A percentile compares a stretch with the other conserved stretches of the same genome.
These are phyloP conservation scores for Cyclotella kingstonii DNA, from an alignment of 108 stramenopile species.

Conservation along the genomic window DNA sequence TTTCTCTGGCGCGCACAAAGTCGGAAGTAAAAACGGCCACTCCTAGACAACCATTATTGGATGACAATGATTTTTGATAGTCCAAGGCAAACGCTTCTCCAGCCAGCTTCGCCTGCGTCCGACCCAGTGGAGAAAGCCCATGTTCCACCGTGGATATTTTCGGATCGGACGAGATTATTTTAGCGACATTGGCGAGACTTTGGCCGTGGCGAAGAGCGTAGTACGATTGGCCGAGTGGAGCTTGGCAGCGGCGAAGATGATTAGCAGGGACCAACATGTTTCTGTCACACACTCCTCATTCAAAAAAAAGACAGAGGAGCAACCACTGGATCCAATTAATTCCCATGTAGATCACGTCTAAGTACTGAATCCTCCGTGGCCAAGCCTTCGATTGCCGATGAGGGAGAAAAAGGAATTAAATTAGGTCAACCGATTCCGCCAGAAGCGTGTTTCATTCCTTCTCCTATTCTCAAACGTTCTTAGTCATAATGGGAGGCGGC, in stretches of 20 bases:
- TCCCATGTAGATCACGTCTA: too few relatives aligned
- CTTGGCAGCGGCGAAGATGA: constrained; percentile 23
- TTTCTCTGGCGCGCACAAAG: constrained; percentile 69
- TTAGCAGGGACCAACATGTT: constrained; percentile 8
- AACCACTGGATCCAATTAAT: too few relatives aligned
- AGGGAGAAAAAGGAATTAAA: too few relatives aligned
- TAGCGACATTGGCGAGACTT: constrained; percentile 78
- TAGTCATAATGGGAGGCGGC: constrained; percentile 69
- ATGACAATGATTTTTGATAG: not conserved
- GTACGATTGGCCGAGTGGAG: constrained; percentile 24
- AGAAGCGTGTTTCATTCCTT: too few relatives aligned
- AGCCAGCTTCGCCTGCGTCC: constrained; percentile 64
- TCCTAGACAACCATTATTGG: constrained; percentile 13
- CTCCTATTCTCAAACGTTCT: too few relatives aligned
- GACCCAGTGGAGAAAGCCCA: constrained; percentile 67
- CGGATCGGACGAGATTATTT: constrained; percentile 77
- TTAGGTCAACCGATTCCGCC: too few relatives aligned
- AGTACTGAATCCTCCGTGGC: too few relatives aligned
- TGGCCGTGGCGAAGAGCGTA: constrained; percentile 88
- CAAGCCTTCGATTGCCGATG: too few relatives aligned
- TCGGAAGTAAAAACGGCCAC: constrained; percentile 63
- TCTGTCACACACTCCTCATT: too few relatives aligned
- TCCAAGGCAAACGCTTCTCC: constrained; percentile 46
- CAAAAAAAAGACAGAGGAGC: too few relatives aligned
- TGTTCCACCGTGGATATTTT: constrained; percentile 62